A percentile compares a stretch with the other conserved stretches of the same genome.
Conservation (phyloP, 164 flowering plant species). For the Houttuynia cordata region DNA sequence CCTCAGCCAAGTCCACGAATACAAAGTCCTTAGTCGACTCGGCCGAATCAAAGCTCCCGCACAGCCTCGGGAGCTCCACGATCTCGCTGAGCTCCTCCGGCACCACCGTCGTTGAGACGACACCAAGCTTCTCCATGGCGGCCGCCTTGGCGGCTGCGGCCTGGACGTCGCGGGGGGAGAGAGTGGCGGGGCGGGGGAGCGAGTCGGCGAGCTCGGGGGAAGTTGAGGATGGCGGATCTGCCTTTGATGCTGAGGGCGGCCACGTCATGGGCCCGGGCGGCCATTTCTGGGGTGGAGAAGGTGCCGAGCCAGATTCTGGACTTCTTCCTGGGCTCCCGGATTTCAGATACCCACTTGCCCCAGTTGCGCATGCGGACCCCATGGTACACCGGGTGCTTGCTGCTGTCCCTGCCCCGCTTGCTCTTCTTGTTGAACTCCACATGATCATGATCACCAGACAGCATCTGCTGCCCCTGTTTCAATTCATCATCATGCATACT, state of each 20-base stretch:
- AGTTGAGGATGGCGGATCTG: constrained; percentile 51
- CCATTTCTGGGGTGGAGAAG: constrained; percentile 72
- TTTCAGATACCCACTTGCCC: constrained; percentile 95
- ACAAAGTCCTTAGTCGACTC: constrained; percentile 17
- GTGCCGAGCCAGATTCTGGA: constrained; percentile 90
- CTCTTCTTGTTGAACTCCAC: constrained; percentile 1
- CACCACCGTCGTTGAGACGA: constrained; percentile 8
- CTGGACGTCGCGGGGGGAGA: constrained; percentile 51
- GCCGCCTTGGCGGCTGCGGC: constrained; percentile 75
- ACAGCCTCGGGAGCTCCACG: constrained; percentile 47
- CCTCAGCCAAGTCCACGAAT: constrained; percentile 21
- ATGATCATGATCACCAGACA: not conserved
- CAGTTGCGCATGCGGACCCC: constrained; percentile 78
- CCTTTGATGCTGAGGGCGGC: constrained; percentile 74
- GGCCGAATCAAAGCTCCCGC: constrained; percentile 17
- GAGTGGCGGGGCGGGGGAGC: constrained; percentile 51
- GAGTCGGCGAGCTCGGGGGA: constrained; percentile 49
- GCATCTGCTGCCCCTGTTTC: not conserved
- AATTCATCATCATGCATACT: not conserved
- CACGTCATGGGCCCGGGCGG: constrained; percentile 81
- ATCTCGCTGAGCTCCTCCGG: constrained; percentile 51
- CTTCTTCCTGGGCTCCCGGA: constrained; percentile 79
- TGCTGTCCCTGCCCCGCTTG: constrained; percentile 22
- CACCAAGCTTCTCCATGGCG: constrained; percentile 33
- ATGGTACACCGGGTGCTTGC: constrained; percentile 52